Conservation (phyloP, 2,329 filamentous ascomycete species). For the Myotisia sp. region DNA sequence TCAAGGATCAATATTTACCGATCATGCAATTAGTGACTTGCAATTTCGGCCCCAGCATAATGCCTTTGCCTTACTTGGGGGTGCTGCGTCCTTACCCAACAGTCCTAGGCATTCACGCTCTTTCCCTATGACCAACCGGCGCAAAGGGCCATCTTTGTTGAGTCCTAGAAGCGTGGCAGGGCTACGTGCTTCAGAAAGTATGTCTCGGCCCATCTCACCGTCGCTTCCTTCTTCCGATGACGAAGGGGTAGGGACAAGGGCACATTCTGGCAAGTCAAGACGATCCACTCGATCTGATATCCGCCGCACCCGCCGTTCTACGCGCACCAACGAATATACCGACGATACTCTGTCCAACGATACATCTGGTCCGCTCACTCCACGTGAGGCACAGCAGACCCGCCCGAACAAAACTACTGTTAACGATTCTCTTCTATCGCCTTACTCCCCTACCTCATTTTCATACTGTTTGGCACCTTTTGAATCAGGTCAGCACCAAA, state of each 20-base stretch:
- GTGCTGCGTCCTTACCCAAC: slow-evolving; percentile 2
- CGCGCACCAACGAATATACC: neutral
- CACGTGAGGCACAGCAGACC: neutral
- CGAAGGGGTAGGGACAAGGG: slow-evolving; percentile 18
- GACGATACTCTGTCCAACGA: neutral
- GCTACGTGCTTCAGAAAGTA: slow-evolving; percentile 1
- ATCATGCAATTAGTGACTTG: neutral
- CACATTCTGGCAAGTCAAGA: slow-evolving; percentile 2
- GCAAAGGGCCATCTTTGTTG: slow-evolving; percentile 1
- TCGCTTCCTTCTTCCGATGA: slow-evolving; percentile 29
- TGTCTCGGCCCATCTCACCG: slow-evolving; percentile 18
- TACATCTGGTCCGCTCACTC: neutral
- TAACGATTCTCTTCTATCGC: slow-evolving; percentile 4
- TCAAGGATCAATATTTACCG: slow-evolving; percentile 1
- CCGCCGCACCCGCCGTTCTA: neutral
- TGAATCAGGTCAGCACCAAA: neutral
- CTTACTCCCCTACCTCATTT: slow-evolving; percentile 3
- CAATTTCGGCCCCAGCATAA: slow-evolving; percentile 2
- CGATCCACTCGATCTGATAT: slow-evolving; percentile 3
- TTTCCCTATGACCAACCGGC: neutral
- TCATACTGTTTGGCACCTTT: neutral
- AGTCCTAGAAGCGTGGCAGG: slow-evolving; percentile 4
- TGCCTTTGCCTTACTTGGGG: slow-evolving; percentile 1
- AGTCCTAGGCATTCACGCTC: slow-evolving; percentile 3
- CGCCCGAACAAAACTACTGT: slow-evolving; percentile 2